A percentile compares a stretch with the other conserved stretches of the same genome.
phyloP scores from a whole-genome alignment of 345 rosid genomes.

The Aquilaria sinensis region DNA sequence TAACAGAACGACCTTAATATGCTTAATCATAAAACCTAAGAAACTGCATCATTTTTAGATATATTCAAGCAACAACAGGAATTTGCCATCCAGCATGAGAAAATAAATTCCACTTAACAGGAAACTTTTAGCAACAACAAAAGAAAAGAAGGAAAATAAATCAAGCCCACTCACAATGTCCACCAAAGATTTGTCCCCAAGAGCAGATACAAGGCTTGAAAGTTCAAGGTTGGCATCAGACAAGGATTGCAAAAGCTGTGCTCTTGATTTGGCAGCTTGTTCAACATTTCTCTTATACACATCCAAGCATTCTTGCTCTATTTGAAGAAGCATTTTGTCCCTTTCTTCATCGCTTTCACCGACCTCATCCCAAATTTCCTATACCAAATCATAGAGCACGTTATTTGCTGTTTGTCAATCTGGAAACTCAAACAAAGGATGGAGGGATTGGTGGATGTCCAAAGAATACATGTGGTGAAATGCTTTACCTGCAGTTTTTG shows the following conservation, averaged over 20 bases:
- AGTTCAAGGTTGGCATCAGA: constrained; percentile 75
- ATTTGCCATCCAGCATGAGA: neutral
- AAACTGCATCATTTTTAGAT: no score
- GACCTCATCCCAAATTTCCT: constrained; percentile 97
- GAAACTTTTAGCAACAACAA: neutral
- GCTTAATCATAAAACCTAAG: neutral
- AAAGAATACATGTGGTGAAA: neutral
- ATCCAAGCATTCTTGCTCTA: constrained; percentile 82
- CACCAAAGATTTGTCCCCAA: constrained; percentile 58
- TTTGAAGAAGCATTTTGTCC: constrained; percentile 80
- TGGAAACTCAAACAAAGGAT: neutral
- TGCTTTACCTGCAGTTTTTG: constrained; percentile 65
- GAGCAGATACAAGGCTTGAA: constrained; percentile 54
- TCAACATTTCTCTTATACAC: constrained; percentile 87
- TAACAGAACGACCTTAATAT: constrained; percentile 2
- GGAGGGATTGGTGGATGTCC: no score
- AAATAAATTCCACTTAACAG: constrained; percentile 6
- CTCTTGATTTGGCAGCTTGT: constrained; percentile 71
- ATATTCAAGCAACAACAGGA: no score
- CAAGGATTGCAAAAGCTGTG: constrained; percentile 66
- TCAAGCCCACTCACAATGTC: constrained; percentile 44
- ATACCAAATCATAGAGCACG: constrained; percentile 7
- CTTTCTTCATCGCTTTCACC: constrained; percentile 85
- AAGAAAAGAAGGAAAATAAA: neutral
- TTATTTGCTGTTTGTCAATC: constrained; percentile 1